A percentile compares a stretch with the other conserved stretches of the same genome.
Conservation (phyloP, 345 rosid species). For the Populus nigra region DNA sequence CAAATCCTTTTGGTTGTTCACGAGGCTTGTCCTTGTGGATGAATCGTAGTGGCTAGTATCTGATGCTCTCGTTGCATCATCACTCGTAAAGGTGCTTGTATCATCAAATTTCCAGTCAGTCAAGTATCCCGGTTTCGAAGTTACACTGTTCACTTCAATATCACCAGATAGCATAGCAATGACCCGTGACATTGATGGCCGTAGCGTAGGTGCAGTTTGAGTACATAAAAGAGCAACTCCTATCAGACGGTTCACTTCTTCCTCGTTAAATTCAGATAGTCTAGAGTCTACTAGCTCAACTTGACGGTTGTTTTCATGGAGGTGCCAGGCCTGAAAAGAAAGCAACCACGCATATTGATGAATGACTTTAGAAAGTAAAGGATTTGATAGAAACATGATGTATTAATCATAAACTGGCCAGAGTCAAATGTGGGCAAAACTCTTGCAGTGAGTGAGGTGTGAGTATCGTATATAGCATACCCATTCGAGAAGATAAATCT, state of each 20-base stretch:
- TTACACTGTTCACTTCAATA: slow-evolving; percentile 45
- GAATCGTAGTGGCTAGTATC: slow-evolving; percentile 11
- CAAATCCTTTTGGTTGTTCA: neutral
- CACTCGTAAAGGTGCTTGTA: slow-evolving; percentile 31
- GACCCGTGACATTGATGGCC: slow-evolving; percentile 68
- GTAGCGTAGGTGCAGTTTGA: slow-evolving; percentile 47
- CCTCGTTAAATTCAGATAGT: slow-evolving; percentile 35
- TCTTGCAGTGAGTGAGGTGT: neutral
- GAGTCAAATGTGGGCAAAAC: neutral
- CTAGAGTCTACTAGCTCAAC: slow-evolving; percentile 42
- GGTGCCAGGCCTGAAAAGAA: slow-evolving; percentile 54
- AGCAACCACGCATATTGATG: neutral
- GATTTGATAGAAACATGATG: neutral
- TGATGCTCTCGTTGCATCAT: slow-evolving; percentile 17
- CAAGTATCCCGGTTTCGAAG: slow-evolving; percentile 51
- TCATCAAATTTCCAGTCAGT: slow-evolving; percentile 55
- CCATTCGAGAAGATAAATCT: slow-evolving; percentile 71
- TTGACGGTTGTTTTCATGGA: slow-evolving; percentile 42
- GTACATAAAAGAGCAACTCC: slow-evolving; percentile 64
- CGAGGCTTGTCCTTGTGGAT: slow-evolving; percentile 14
- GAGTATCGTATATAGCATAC: slow-evolving; percentile 21
- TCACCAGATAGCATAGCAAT: slow-evolving; percentile 70
- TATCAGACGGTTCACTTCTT: slow-evolving; percentile 47
- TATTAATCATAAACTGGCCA: neutral
- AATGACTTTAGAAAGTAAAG: neutral